Evolutionary conservation across 2,329 filamentous ascomycete genomes (phyloP).

Genomic region (Cryphonectria radicalis): DNA sequence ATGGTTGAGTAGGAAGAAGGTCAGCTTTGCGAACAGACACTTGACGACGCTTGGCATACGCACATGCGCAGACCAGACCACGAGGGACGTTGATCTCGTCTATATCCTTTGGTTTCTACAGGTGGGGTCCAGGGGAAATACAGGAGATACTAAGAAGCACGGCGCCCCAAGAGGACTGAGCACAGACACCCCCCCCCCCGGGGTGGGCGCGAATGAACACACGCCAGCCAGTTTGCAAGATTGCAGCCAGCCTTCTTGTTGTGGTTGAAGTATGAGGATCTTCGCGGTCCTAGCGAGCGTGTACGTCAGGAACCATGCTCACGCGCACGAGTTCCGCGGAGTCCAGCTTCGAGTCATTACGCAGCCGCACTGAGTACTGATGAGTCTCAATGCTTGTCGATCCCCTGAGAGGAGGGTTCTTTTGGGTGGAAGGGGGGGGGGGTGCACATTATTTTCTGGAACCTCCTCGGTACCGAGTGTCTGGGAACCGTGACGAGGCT

Average conservation of each 20-base stretch:
- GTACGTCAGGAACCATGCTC: background rate
- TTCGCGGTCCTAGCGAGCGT: background rate
- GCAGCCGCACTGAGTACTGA: background rate
- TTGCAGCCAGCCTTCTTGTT: background rate
- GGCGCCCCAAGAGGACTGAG: background rate
- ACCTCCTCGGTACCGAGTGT: constrained; percentile 4
- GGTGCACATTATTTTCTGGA: background rate
- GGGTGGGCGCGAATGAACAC: background rate
- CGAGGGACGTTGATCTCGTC: background rate
- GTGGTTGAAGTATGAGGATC: constrained; percentile 1
- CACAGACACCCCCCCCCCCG: background rate
- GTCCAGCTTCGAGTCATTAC: background rate
- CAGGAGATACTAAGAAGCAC: background rate
- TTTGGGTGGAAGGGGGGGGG: too few species aligned
- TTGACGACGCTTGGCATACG: background rate
- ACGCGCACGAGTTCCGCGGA: background rate
- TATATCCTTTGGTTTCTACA: background rate
- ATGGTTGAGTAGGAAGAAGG: background rate
- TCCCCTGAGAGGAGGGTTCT: background rate
- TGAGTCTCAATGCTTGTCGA: background rate
- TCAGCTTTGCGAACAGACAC: background rate
- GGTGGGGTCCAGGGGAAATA: background rate
- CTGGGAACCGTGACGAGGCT: background rate
- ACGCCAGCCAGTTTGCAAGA: background rate
- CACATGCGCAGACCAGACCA: background rate